Evolutionary conservation across 768 basidiomycete genomes (phyloP).

Genomic region (Clitopilus hobsonii): DNA sequence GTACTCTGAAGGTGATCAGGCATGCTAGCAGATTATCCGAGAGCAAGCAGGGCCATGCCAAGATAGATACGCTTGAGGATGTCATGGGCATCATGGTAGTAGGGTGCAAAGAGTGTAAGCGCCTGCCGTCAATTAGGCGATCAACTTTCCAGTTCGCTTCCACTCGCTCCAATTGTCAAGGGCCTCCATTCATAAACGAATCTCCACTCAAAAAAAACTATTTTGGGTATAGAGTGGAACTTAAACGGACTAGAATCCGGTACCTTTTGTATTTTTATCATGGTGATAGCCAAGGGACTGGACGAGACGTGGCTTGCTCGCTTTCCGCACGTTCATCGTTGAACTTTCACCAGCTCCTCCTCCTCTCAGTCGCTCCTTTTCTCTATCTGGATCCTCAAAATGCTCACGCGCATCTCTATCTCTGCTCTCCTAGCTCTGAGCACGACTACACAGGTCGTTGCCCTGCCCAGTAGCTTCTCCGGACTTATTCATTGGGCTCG

Average conservation of each 20-base stretch:
- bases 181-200: not conserved
- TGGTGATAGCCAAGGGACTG: not conserved
- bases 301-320: not conserved
- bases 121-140: not conserved
- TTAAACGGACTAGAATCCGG: not conserved
- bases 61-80: not conserved
- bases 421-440: not conserved
- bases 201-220: not conserved
- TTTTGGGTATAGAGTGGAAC: not conserved
- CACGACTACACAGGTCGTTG: not conserved
- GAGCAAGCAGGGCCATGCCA: not conserved
- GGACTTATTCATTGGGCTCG: not conserved
- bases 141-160: not conserved
- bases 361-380: too few species aligned
- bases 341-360: not conserved
- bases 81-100: not conserved
- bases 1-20: not conserved
- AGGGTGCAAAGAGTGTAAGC: not conserved
- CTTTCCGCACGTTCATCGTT: not conserved
- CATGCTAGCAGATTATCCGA: not conserved
- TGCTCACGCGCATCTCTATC: not conserved
- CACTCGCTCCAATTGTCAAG: not conserved
- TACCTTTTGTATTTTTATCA: not conserved
- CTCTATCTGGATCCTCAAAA: not conserved
- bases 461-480: not conserved